A percentile compares a stretch with the other conserved stretches of the same genome.
phyloP scores from a whole-genome alignment of 768 basidiomycete genomes.

The Coprinopsis cinerea region DNA sequence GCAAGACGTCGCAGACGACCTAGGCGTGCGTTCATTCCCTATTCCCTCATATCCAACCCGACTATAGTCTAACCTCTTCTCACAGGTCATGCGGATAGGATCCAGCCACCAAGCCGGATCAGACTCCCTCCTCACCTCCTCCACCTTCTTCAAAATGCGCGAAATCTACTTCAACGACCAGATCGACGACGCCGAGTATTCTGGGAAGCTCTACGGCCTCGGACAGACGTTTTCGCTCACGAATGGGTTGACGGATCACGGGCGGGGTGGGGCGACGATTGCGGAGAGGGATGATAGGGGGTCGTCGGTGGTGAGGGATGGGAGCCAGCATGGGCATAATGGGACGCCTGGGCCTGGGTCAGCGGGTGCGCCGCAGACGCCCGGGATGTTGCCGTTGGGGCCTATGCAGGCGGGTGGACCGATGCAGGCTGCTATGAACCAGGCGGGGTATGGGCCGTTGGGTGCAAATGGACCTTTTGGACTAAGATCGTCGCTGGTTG shows the following conservation, averaged over 20 bases:
- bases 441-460: neutral
- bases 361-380: constrained; percentile 16
- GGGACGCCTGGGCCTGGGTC: constrained; percentile 47
- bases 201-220: constrained; percentile 78
- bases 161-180: constrained; percentile 86
- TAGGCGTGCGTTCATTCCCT: constrained; percentile 58
- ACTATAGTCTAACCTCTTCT: too few species aligned
- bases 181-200: constrained; percentile 80
- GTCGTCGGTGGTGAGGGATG: too few species aligned
- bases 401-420: constrained; percentile 2
- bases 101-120: constrained; percentile 94
- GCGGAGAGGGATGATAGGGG: constrained; percentile 71
- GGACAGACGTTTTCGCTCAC: constrained; percentile 69
- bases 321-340: constrained; percentile 49
- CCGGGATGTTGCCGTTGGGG: constrained; percentile 10
- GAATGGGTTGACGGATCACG: constrained; percentile 62
- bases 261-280: constrained; percentile 71
- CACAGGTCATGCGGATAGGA: constrained; percentile 89
- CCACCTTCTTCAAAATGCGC: constrained; percentile 95
- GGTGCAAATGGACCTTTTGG: constrained; percentile 4
- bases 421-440: constrained; percentile 3
- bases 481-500: constrained; percentile 8
- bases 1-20: constrained; percentile 94
- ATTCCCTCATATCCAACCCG: constrained; percentile 1
- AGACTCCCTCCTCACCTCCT: constrained; percentile 90